Base-by-base conservation (phyloP, 768 basidiomycete genomes). In the Rhizopogon roseolus region DNA sequence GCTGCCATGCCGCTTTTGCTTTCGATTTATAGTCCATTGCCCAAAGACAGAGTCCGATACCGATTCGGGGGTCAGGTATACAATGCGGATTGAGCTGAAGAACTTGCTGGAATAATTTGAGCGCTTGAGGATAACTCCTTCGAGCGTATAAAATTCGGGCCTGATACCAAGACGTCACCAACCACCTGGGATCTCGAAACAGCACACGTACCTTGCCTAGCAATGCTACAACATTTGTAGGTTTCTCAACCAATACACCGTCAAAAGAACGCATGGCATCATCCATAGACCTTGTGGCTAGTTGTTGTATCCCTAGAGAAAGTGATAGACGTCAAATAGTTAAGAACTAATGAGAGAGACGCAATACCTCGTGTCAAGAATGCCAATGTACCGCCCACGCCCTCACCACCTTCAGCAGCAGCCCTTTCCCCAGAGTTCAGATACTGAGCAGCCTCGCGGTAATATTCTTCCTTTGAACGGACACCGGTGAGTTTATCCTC, bases 1-100 rank as follows among this genome's bases (percentile, higher is more conserved):
- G 78, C 62, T 93, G 81, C 96, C 97, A 99, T 0, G 96, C 96
- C 22, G 80, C 80, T 59, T 84, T 86, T 0, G 96, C 97, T 60
- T 86, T 87, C 2, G 78, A 76, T 56, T 86, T 87, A 60, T 96
- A 82, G 54, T 89, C 89, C 72, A 97, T 75, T 4, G 89, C 83
- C 93, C 92, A 98, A 19, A 93, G 75, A 69, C 96, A 98, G 5
- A 99, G 73, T 8, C 97, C 97, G 39, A 98, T 92, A 16, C 97
- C 97, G 54, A 98, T 88, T 6, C 97, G 83, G 34, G 97, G 96
- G 68, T 99, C 96, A 0, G 96, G 97, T 25, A 78, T 73, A 70
- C 90, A 93, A 16, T 78, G 71, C 0, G 96, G 94, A 52, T 83
- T 85, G 40, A 89, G 78, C 29, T 80, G 75, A 10, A 98, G 76